A percentile compares a stretch with the other conserved stretches of the same genome.
Conservation (phyloP, 169 alveolate species). For the Eimeria maxima region DNA sequence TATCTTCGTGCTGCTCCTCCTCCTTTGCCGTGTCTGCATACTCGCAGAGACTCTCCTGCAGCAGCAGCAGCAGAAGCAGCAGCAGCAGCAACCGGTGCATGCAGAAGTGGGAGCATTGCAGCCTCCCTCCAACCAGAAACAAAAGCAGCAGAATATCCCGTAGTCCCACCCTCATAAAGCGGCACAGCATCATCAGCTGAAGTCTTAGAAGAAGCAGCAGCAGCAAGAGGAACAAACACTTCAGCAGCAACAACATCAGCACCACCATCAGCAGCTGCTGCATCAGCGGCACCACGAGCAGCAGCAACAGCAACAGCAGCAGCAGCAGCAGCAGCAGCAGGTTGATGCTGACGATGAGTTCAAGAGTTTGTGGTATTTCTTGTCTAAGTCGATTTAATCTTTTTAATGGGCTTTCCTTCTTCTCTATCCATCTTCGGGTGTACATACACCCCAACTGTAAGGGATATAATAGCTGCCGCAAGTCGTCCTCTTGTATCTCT, state of each 20-base stretch:
- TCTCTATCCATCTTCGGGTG: neutral
- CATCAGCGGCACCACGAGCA: neutral
- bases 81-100: too few species aligned
- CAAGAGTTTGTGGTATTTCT: neutral
- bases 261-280: neutral
- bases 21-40: neutral
- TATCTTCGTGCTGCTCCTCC: conserved; percentile 7
- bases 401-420: neutral
- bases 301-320: conserved; percentile 16
- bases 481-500: too few species aligned
- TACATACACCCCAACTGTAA: neutral
- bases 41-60: conserved; percentile 29
- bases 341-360: neutral
- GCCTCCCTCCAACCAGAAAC: too few species aligned
- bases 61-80: conserved; percentile 9
- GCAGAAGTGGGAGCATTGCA: too few species aligned
- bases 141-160: neutral
- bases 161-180: too few species aligned
- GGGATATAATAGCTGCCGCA: neutral
- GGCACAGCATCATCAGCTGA: too few species aligned
- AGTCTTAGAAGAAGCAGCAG: conserved; percentile 8
- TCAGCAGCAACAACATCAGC: neutral
- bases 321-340: conserved; percentile 66
- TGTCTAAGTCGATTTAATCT: neutral
- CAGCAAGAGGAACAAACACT: conserved; percentile 1